These are phyloP conservation scores for Phytophthora pluvialis DNA, from an alignment of 352 stramenopile species.

Conservation along the genomic window DNA sequence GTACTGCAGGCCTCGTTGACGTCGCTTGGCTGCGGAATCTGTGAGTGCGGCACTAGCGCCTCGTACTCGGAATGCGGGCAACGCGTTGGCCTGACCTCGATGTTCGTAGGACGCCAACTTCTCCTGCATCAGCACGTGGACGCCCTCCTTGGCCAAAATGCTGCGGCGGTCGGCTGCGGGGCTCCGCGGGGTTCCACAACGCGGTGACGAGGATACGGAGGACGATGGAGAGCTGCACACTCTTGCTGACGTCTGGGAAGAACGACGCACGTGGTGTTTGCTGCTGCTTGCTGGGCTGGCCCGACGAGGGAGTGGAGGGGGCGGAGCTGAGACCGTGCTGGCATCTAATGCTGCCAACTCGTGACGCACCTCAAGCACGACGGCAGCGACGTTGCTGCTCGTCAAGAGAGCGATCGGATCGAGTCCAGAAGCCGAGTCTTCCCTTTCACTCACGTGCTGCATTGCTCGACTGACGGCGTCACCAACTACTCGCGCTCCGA, in stretches of 20 bases:
- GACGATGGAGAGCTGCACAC: slow-evolving; percentile 19
- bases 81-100: slow-evolving; percentile 32
- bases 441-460: slow-evolving; percentile 24
- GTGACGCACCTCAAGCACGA: slow-evolving; percentile 40
- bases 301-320: background rate
- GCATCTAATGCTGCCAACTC: slow-evolving; percentile 16
- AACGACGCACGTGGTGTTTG: slow-evolving; percentile 6
- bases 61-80: slow-evolving; percentile 51
- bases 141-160: slow-evolving; percentile 55
- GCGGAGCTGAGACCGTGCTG: background rate
- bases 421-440: slow-evolving; percentile 24
- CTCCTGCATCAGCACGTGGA: slow-evolving; percentile 62
- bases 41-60: slow-evolving; percentile 34
- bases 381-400: slow-evolving; percentile 45
- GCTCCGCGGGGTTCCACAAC: slow-evolving; percentile 19
- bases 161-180: slow-evolving; percentile 39
- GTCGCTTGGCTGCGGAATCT: slow-evolving; percentile 46
- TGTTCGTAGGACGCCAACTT: slow-evolving; percentile 51
- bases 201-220: slow-evolving; percentile 12
- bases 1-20: slow-evolving; percentile 44
- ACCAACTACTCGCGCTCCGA: slow-evolving; percentile 34
- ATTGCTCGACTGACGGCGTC: slow-evolving; percentile 33
- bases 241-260: slow-evolving; percentile 14
- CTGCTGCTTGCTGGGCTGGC: slow-evolving; percentile 1
- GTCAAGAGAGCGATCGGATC: slow-evolving; percentile 37